Percentiles rank a stretch among this genome's conserved stretches.
Evolutionary conservation across 495 filamentous ascomycete genomes (phyloP).

Genomic region (Viridothelium virens): DNA sequence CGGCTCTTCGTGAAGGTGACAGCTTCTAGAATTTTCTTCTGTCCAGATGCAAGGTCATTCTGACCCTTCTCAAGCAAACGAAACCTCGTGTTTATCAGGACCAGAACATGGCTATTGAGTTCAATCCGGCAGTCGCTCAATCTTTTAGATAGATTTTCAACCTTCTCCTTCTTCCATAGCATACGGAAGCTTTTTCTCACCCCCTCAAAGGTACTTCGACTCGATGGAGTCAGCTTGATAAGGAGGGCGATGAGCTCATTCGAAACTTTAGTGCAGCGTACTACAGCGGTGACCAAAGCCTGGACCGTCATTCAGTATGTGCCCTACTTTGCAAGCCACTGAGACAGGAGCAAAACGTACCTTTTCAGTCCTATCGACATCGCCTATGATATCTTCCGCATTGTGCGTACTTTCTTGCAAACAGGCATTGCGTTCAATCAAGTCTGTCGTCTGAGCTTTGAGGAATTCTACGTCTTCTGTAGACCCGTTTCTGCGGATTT

Average conservation of each 20-base stretch:
- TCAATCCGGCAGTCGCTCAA: neutral
- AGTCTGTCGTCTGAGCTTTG: neutral
- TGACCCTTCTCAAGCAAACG: neutral
- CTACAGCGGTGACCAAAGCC: neutral
- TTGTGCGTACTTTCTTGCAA: neutral
- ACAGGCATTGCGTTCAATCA: neutral
- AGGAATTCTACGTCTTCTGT: neutral
- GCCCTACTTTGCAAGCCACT: neutral
- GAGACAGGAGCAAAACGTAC: neutral
- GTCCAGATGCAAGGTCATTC: neutral
- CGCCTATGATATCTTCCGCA: neutral
- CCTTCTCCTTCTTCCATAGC: neutral
- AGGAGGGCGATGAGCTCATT: neutral
- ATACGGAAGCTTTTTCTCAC: neutral
- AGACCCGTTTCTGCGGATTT: neutral
- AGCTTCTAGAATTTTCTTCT: neutral
- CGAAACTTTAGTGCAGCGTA: neutral
- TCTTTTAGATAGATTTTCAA: neutral
- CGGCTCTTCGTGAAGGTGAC: neutral
- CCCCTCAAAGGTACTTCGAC: neutral
- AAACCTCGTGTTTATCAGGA: neutral
- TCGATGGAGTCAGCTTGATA: neutral
- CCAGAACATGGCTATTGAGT: neutral
- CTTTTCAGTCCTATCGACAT: neutral
- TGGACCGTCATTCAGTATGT: neutral